Evolutionary conservation across 345 rosid species (phyloP), one percentile per base, ranked within the genome.

Genomic region (Populus euphratica): DNA sequence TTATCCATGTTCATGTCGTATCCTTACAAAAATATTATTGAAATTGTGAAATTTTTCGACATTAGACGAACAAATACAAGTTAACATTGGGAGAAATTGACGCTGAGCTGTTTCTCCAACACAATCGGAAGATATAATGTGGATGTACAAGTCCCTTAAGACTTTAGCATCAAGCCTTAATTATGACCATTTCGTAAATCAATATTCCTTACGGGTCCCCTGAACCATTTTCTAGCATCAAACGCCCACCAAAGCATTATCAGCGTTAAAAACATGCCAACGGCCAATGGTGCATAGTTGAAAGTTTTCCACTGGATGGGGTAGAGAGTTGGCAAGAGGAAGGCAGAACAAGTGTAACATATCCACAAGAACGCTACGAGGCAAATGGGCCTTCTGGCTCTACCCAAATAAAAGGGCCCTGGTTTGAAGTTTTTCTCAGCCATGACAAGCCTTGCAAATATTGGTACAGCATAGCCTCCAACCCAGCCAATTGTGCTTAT

Each of bases 401-500:
- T 86, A 17, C 91, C 93, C 79, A 90, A 23, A 73, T 87, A 88
- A 75, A 88, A 90, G 2, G 91, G 91, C 1, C 91, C 91, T 10
- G 94, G 80, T 35, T 84, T 85, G 70, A 90, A 88, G 74, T 86
- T 83, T 79, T 84, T 78, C 87, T 90, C 94, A 16, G 64, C 39
- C 90, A 88, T 90, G 16, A 86, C 88, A 89, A 87, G 82, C 80
- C 91, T 83, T 5, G 89, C 90, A 18, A 87, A 90, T 70, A 88
- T 87, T 6, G 90, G 90, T 18, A 88, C 89, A 3, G 87, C 90
- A 23, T 88, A 88, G 13, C 91, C 88, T 1, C 91, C 91, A 3
- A 88, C 91, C 94, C 94, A 90, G 16, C 94, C 90, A 12, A 90
- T 90, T 13, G 91, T 90, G 70, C 89, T 82, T 73, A 86, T 81